Evolutionary conservation across 495 filamentous ascomycete genomes (phyloP), one percentile per base, ranked within the genome.

Genomic region (Podospora comata): DNA sequence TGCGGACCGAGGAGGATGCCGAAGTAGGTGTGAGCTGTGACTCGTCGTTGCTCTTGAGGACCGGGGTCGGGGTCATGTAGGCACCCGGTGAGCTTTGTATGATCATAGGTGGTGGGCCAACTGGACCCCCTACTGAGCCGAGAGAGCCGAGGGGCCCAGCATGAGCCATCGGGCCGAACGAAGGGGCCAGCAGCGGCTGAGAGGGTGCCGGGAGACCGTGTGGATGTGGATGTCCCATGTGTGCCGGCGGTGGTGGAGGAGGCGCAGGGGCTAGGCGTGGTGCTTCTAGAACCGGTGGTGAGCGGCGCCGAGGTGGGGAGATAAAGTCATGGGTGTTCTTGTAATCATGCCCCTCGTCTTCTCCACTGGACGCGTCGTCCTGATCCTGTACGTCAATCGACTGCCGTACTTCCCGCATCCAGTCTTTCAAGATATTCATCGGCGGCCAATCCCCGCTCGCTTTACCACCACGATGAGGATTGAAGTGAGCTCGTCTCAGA

Each of bases 401-500:
- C 60, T 84, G 82, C 11, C 80, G 78, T 48, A 92, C 87, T 78
- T 94, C 90, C 67, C 85, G 82, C 88, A 96, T 94, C 92, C 92
- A 97, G 67, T 88, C 83, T 76, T 92, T 94, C 62, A 96, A 78
- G 19, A 88, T 84, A n/a, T 90, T 86, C 91, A 97, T 97, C 2
- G 91, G 84, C 5, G 93, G 93, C 78, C 89, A 88, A 67, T 93
- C 90, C 0, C 93, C 93, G 62, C 92, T 93, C 1, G 91, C 92
- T 74, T 94, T 95, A 16, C 93, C 93, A 39, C 91, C 92, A 53
- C 92, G 85, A 64, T 87, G 83, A 71, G 92, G 82, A 55, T 84
- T 81, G 82, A 97, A 99, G 74, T 99, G 95, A 16, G 92, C 92
- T 28, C 95, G 86, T 39, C 94, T 87, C 11, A 99, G 83, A 78